phyloP scores from a whole-genome alignment of 352 stramenopile species.

The Pythium phragmiticola region DNA sequence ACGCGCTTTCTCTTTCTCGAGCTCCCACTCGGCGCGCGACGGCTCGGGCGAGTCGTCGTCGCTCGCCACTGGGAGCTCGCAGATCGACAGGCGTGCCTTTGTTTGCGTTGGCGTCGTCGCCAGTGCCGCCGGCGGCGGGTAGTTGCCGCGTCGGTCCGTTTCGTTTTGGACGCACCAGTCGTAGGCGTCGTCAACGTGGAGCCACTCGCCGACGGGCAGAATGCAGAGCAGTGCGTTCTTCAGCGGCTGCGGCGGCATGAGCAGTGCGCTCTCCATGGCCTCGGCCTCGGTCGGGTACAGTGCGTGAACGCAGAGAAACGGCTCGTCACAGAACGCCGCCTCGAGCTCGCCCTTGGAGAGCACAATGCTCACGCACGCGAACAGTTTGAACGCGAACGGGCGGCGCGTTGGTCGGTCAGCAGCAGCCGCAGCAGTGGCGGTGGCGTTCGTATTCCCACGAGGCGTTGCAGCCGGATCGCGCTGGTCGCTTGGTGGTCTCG shows the following conservation, averaged over 20 bases:
- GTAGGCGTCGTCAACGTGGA: slow-evolving; percentile 56
- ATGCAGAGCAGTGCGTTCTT: slow-evolving; percentile 65
- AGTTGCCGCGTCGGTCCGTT: slow-evolving; percentile 41
- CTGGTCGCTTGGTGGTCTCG: slow-evolving; percentile 11
- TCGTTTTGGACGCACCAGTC: slow-evolving; percentile 72
- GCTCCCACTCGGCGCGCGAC: slow-evolving; percentile 32
- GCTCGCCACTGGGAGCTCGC: background rate
- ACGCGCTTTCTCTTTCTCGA: slow-evolving; percentile 51
- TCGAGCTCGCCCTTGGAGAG: slow-evolving; percentile 47
- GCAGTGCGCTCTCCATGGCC: slow-evolving; percentile 45
- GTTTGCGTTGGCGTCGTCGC: background rate
- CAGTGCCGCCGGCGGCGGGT: slow-evolving; percentile 19
- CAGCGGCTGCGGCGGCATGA: slow-evolving; percentile 29
- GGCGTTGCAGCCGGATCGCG: background rate
- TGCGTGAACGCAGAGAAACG: slow-evolving; percentile 50
- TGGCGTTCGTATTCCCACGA: too few species aligned
- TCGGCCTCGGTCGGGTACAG: slow-evolving; percentile 47
- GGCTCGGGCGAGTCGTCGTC: background rate
- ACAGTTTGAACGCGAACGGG: slow-evolving; percentile 14
- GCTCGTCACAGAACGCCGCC: slow-evolving; percentile 42
- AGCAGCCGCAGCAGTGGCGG: background rate
- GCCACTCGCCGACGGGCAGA: slow-evolving; percentile 41
- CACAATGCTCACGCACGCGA: slow-evolving; percentile 57
- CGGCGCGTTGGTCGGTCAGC: background rate
- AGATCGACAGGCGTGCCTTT: slow-evolving; percentile 19